Conservation (phyloP, 2,329 filamentous ascomycete species). For the Kalmusia sp. region DNA sequence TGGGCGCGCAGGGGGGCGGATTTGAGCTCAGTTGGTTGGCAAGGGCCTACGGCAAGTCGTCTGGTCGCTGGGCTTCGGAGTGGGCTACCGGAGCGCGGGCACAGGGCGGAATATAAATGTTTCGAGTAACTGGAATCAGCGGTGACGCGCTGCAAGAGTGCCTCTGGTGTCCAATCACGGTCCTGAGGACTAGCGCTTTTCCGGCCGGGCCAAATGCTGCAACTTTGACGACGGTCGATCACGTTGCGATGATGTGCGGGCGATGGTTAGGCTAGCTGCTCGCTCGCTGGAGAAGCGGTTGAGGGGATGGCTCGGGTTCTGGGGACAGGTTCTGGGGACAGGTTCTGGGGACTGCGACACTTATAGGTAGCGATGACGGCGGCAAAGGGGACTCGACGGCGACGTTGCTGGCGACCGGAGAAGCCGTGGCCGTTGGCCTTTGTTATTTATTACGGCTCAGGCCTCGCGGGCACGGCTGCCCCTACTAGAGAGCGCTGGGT, state of each 20-base stretch:
- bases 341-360: too few relatives aligned
- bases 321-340: too few relatives aligned
- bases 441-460: background rate
- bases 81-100: conserved; percentile 3
- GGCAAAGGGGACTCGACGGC: too few relatives aligned
- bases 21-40: conserved; percentile 9
- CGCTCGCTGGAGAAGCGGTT: too few relatives aligned
- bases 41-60: conserved; percentile 6
- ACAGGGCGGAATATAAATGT: conserved; percentile 8
- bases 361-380: too few relatives aligned
- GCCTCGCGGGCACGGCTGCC: background rate
- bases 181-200: conserved; percentile 4
- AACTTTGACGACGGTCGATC: conserved; percentile 18
- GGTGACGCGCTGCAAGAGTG: conserved; percentile 9
- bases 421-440: background rate
- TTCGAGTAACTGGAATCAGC: conserved; percentile 11
- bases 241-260: conserved; percentile 7
- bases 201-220: conserved; percentile 9
- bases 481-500: background rate
- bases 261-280: background rate
- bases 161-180: conserved; percentile 6
- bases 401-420: too few relatives aligned
- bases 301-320: too few relatives aligned
- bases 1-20: background rate
- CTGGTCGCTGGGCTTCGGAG: background rate